Percentiles rank a stretch among this genome's conserved stretches.
phyloP scores from a whole-genome alignment of 495 filamentous ascomycete species.

The Aspergillus cavernicola region DNA sequence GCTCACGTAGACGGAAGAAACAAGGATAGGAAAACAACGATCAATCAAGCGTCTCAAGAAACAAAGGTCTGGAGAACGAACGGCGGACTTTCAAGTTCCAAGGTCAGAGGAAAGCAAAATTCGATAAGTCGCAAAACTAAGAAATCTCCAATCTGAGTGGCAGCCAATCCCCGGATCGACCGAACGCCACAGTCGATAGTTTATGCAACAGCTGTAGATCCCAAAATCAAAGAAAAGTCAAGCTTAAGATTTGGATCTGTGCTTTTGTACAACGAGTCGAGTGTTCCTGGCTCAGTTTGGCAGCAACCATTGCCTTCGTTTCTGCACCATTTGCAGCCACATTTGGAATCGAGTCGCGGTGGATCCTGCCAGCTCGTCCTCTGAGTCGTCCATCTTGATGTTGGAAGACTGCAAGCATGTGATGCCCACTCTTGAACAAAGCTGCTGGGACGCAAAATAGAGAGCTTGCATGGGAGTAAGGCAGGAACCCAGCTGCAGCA shows the following conservation, averaged over 20 bases:
- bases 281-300: background rate
- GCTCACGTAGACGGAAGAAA: background rate
- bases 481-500: background rate
- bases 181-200: constrained; percentile 4
- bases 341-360: constrained; percentile 1
- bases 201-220: constrained; percentile 1
- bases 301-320: background rate
- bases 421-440: too few relatives aligned
- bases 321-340: constrained; percentile 14
- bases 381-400: background rate
- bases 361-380: background rate
- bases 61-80: background rate
- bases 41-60: background rate
- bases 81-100: background rate
- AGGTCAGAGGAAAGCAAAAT: background rate
- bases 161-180: constrained; percentile 6
- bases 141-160: background rate
- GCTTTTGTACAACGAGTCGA: constrained; percentile 1
- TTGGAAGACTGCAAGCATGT: constrained; percentile 1
- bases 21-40: background rate
- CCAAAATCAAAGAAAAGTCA: background rate
- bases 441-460: background rate
- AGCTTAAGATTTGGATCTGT: constrained; percentile 3
- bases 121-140: constrained; percentile 4
- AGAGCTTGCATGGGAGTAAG: background rate